Conservation (phyloP, 2,329 filamentous ascomycete species). For the Clarireedia homoeocarpa region DNA sequence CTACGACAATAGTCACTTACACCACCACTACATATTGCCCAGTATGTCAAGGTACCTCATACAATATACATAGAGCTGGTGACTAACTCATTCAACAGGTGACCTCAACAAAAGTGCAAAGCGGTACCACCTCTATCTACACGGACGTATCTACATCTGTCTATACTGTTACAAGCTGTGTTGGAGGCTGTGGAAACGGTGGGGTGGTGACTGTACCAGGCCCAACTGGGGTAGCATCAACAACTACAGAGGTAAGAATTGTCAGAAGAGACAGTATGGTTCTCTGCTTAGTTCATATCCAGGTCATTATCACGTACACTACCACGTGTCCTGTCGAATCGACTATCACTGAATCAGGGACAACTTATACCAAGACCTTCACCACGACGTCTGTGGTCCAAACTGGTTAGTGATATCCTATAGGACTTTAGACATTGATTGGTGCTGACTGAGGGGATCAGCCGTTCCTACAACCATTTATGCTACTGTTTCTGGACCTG, state of each 20-base stretch:
- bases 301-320: conserved; percentile 9
- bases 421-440: not conserved
- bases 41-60: not conserved
- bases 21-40: conserved; percentile 9
- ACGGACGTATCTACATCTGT: conserved; percentile 1
- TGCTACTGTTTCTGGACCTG: conserved; percentile 3
- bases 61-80: not conserved
- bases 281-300: not conserved
- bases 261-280: not conserved
- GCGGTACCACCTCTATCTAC: not conserved
- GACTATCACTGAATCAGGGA: conserved; percentile 21
- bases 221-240: conserved; percentile 4
- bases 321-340: not conserved
- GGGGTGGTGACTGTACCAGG: conserved; percentile 8
- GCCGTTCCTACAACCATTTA: conserved; percentile 14
- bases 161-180: conserved; percentile 1
- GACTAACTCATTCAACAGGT: not conserved
- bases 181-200: conserved; percentile 4
- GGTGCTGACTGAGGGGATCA: not conserved
- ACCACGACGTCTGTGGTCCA: conserved; percentile 36
- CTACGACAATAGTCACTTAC: conserved; percentile 2
- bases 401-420: conserved; percentile 15
- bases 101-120: not conserved
- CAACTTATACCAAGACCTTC: conserved; percentile 35
- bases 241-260: conserved; percentile 6